Base-by-base conservation (phyloP, 2,329 filamentous ascomycete genomes). In the Sarocladium oryzae region DNA sequence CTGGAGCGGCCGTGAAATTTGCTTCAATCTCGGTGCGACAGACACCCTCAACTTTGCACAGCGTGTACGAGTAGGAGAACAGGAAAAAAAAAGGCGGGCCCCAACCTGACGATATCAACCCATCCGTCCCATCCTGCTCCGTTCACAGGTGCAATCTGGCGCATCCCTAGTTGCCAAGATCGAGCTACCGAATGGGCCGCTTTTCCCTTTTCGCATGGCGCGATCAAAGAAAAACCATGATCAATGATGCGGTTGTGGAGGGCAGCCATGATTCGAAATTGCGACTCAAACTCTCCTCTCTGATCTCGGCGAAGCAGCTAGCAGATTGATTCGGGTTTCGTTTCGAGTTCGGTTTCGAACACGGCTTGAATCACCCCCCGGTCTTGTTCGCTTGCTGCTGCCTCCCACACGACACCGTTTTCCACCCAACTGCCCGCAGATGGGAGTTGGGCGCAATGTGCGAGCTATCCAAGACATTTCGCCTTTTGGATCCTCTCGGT, bases 21-120 rank as follows among this genome's bases (percentile, higher is more conserved):
- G 26, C 43, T 48, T 48, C 43, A 48, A 48, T 48, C 16, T 48
- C 43, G 26, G 24, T 15, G 43, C 43, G 43, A 48, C 43, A 48
- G 7, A 7, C n/a, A n/a, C n/a, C n/a, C n/a, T n/a, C n/a, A n/a
- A n/a, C 16, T 18, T 5, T 21, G 24, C 4, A 20, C 11, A 48
- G 5, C 21, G 21, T 28, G 40, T 21, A 9, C 23, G 37, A 3
- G 16, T 11, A 21, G 20, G 7, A 21, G 37, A 20, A 23, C 8
- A n/a, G 23, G 36, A 13, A 20, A 16, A 16, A 15, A 43, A 43
- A 43, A 28, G 40, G 40, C 23, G 40, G 40, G 40, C 40, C 40
- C 26, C 21, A 23, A 28, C 40, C 33, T 43, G n/a, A 15, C 40
- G 40, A 43, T 43, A 43, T 48, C 26, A 20, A 24, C 28, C 26